Percentiles rank a stretch among this genome's conserved stretches.
Conservation (phyloP, 208 protist genomes). For the Trypanosoma melophagium region DNA sequence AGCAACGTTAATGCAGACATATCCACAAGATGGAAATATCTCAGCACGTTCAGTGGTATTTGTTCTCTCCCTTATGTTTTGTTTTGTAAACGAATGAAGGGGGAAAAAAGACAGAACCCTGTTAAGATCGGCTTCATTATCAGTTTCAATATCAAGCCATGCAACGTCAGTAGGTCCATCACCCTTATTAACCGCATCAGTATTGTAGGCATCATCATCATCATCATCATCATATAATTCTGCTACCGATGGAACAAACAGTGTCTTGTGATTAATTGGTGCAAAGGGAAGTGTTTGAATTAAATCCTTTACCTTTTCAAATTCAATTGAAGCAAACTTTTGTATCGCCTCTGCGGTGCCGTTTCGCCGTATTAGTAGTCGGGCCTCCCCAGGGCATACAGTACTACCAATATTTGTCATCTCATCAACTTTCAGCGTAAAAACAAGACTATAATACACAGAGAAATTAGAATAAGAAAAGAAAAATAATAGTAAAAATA, state of each 20-base stretch:
- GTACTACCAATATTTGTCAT: neutral
- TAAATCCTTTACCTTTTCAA: slow-evolving; percentile 3
- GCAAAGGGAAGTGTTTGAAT: slow-evolving; percentile 18
- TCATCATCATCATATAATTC: slow-evolving; percentile 25
- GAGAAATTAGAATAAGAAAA: neutral
- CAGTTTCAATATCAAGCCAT: slow-evolving; percentile 30
- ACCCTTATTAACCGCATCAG: neutral
- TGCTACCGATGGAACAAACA: slow-evolving; percentile 24
- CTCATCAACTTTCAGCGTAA: slow-evolving; percentile 2
- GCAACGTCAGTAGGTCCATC: slow-evolving; percentile 24
- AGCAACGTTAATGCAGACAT: slow-evolving; percentile 25
- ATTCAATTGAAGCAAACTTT: slow-evolving; percentile 4
- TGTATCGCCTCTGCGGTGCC: slow-evolving; percentile 15
- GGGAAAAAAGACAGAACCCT: slow-evolving; percentile 28
- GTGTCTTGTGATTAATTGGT: slow-evolving; percentile 18
- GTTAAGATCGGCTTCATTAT: slow-evolving; percentile 17
- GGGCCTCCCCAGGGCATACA: slow-evolving; percentile 1
- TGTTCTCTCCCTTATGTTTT: slow-evolving; percentile 16
- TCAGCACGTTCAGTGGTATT: slow-evolving; percentile 16
- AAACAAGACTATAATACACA: neutral
- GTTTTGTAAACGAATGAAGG: slow-evolving; percentile 26
- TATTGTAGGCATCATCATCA: neutral
- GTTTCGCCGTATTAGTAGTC: slow-evolving; percentile 16
- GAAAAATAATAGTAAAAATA: slow-evolving; percentile 2
- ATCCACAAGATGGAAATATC: slow-evolving; percentile 39